Evolutionary conservation across 208 protist genomes (phyloP).

Genomic region (Trypanosoma caninum): DNA sequence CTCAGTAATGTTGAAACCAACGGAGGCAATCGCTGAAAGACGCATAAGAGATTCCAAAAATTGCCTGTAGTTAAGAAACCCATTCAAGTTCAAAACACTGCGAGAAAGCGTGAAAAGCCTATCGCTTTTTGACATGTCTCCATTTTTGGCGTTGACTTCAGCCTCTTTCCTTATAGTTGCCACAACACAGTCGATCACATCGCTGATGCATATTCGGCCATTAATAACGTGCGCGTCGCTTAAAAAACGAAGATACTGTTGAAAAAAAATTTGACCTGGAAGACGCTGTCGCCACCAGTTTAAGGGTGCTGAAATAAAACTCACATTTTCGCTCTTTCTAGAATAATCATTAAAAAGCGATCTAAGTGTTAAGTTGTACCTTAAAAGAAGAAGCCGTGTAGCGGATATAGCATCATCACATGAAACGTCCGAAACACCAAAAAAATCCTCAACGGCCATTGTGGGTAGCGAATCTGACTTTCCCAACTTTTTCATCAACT

Average conservation of each 20-base stretch:
- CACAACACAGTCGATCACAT: slow-evolving; percentile 49
- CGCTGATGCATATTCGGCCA: slow-evolving; percentile 37
- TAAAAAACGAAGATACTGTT: slow-evolving; percentile 68
- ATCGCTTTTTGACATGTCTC: slow-evolving; percentile 2
- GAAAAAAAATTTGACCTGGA: slow-evolving; percentile 51
- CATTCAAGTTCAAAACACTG: slow-evolving; percentile 32
- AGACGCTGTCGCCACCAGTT: slow-evolving; percentile 79
- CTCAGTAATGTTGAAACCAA: slow-evolving; percentile 30
- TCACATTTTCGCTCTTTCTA: slow-evolving; percentile 28
- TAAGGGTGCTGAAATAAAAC: slow-evolving; percentile 46
- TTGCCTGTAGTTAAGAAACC: slow-evolving; percentile 69
- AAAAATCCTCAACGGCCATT: slow-evolving; percentile 32
- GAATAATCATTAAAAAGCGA: slow-evolving; percentile 55
- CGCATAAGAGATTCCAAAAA: slow-evolving; percentile 83
- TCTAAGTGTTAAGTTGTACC: slow-evolving; percentile 69
- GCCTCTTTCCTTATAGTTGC: slow-evolving; percentile 33
- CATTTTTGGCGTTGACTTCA: not conserved
- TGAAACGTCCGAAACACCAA: slow-evolving; percentile 31
- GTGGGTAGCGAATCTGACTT: slow-evolving; percentile 32
- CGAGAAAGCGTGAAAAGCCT: not conserved
- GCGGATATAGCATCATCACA: slow-evolving; percentile 23
- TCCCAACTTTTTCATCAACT: slow-evolving; percentile 19
- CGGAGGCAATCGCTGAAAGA: slow-evolving; percentile 43
- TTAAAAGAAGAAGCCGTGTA: slow-evolving; percentile 50
- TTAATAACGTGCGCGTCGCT: slow-evolving; percentile 56